Evolutionary conservation across 2,329 filamentous ascomycete species (phyloP).

Genomic region (Chaetomium strumarium): DNA sequence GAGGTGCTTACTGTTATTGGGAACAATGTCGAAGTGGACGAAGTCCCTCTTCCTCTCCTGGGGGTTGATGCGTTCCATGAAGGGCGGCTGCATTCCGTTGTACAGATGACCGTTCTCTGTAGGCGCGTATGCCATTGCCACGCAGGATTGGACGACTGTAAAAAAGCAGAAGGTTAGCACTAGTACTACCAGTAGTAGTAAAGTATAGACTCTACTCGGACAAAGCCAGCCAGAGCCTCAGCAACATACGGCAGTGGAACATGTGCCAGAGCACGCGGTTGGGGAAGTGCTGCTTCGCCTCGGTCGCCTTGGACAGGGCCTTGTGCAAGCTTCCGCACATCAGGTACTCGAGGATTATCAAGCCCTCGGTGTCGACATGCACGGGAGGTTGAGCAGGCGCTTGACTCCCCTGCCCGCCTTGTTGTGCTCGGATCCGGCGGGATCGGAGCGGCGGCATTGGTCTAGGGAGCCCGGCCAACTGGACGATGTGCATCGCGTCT

Average conservation of each 20-base stretch:
- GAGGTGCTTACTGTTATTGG: background rate
- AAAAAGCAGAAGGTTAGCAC: background rate
- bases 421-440: background rate
- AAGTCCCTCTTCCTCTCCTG: background rate
- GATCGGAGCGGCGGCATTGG: background rate
- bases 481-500: background rate
- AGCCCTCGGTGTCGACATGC: background rate
- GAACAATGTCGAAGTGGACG: slow-evolving; percentile 10
- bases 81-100: background rate
- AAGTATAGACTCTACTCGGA: too few relatives aligned
- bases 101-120: background rate
- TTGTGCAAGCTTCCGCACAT: slow-evolving; percentile 1
- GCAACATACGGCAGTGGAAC: slow-evolving; percentile 6
- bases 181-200: too few relatives aligned
- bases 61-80: background rate
- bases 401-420: too few relatives aligned
- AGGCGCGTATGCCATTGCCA: slow-evolving; percentile 1
- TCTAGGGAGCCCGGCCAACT: background rate
- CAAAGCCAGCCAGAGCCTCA: too few relatives aligned
- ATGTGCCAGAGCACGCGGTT: background rate
- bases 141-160: background rate
- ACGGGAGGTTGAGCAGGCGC: background rate
- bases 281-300: background rate
- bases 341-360: slow-evolving; percentile 5
- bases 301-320: background rate